phyloP scores from a whole-genome alignment of 1,284 basidiomycete genomes.

The Ceratobasidium sp. region DNA sequence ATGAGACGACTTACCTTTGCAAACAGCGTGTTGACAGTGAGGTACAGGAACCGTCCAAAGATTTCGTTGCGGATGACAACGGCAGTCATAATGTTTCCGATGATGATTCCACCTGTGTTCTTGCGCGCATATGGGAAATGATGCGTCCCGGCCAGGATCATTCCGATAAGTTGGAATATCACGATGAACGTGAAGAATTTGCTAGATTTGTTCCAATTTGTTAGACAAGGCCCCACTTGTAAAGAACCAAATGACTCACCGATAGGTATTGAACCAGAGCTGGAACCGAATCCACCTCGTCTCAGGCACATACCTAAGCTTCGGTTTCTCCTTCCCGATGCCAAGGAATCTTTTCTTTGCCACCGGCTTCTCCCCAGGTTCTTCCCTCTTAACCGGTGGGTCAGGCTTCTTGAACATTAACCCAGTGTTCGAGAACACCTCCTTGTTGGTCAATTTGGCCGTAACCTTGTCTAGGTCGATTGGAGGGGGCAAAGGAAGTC shows the following conservation, averaged over 20 bases:
- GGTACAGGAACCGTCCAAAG: conserved; percentile 72
- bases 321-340: conserved; percentile 47
- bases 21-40: conserved; percentile 71
- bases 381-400: conserved; percentile 3
- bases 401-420: conserved; percentile 23
- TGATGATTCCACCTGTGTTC: conserved; percentile 73
- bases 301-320: conserved; percentile 48
- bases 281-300: conserved; percentile 68
- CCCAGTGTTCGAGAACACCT: conserved; percentile 12
- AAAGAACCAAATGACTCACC: conserved; percentile 52
- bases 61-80: conserved; percentile 74
- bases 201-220: conserved; percentile 52
- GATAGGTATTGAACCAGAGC: conserved; percentile 75
- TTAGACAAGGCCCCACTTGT: background rate
- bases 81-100: conserved; percentile 70
- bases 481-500: background rate
- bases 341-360: conserved; percentile 11
- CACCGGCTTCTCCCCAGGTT: background rate
- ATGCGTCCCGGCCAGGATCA: conserved; percentile 72
- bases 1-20: conserved; percentile 67
- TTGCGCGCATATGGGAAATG: conserved; percentile 73
- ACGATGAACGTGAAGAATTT: conserved; percentile 76
- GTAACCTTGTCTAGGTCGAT: conserved; percentile 22
- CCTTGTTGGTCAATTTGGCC: conserved; percentile 21
- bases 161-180: conserved; percentile 70